Base-by-base conservation (phyloP, 2,329 filamentous ascomycete species). In the Colletotrichum spinosum region DNA sequence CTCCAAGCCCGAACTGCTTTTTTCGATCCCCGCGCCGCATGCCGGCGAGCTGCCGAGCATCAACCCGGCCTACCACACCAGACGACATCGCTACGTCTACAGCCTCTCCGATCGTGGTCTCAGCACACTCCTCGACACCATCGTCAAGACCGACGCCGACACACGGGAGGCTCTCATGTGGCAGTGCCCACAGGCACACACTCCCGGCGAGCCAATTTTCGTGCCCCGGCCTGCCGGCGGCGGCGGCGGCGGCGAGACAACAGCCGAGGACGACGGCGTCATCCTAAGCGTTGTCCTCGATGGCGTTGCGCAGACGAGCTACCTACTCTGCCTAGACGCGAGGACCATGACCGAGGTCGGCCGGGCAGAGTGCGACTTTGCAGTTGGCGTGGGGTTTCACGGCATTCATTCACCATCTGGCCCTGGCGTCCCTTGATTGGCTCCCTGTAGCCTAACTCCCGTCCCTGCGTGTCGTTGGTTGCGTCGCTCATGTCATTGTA, bases 171-270 rank as follows among this genome's bases (percentile, higher is more conserved):
- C 81, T 0, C 67, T 84, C 4, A 79, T 85, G 65, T 93, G 90
- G 90, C 80, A 84, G 10, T 81, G 80, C 0, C 79, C 80, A 0
- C 73, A 78, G 1, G 88, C 84, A 0, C 89, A 92, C 70, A 90
- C 88, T 0, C 90, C 91, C 0, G 87, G 90, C 2, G 91, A 93
- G 74, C 81, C 90, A 0, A 87, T 93, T 38, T 93, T 92, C 67
- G 81, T 93, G 1, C 77, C 69, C 7, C 72, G 77, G 8, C 78
- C 80, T 4, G 10, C 53, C 2, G 46, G 6, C 12, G 39, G 1
- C 10, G 59, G 25, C 17, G 60, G 48, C 33, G 59, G 25, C 17
- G 60, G 48, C 33, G 33, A 33, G 37, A 78, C 75, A 1, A 70
- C 70, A 2, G 81, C 78, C 0, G 89, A 92, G 72, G 90, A 92